Evolutionary conservation across 305 asterid genomes (phyloP).

Genomic region (Ajuga reptans): DNA sequence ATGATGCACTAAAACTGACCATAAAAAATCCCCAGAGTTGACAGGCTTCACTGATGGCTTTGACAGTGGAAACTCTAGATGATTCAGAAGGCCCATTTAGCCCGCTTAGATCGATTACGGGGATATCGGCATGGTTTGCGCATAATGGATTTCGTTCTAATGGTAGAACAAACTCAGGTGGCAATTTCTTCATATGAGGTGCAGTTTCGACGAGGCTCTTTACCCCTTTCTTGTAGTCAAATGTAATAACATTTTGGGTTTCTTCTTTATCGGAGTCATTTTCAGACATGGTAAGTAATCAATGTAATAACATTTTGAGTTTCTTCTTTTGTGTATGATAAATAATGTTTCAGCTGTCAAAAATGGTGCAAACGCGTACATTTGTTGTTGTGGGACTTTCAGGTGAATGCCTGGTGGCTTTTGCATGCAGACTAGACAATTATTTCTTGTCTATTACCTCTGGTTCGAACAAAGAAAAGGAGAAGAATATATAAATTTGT

Average conservation of each 20-base stretch:
- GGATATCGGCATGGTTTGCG: conserved; percentile 21
- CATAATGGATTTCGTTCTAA: conserved; percentile 24
- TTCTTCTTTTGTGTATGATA: background rate
- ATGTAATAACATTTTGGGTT: background rate
- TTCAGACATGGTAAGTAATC: conserved; percentile 17
- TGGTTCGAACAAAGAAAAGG: background rate
- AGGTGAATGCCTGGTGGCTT: conserved; percentile 11
- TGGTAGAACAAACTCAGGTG: conserved; percentile 29
- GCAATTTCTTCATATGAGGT: conserved; percentile 30
- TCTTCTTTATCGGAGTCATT: background rate
- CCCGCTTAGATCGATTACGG: conserved; percentile 35
- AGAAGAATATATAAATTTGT: no score
- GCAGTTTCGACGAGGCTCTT: conserved; percentile 35
- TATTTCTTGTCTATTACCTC: background rate
- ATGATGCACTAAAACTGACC: conserved; percentile 23
- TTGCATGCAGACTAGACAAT: conserved; percentile 21
- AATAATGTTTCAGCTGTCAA: background rate
- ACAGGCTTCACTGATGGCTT: conserved; percentile 42
- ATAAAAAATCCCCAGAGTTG: conserved; percentile 44
- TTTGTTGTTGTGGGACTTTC: background rate
- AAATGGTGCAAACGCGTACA: background rate
- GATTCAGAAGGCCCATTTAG: conserved; percentile 21
- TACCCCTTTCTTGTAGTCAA: conserved; percentile 36
- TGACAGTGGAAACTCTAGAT: conserved; percentile 21
- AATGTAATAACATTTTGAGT: background rate